Base-by-base conservation (phyloP, 2,329 filamentous ascomycete species). In the Monilinia polystroma region DNA sequence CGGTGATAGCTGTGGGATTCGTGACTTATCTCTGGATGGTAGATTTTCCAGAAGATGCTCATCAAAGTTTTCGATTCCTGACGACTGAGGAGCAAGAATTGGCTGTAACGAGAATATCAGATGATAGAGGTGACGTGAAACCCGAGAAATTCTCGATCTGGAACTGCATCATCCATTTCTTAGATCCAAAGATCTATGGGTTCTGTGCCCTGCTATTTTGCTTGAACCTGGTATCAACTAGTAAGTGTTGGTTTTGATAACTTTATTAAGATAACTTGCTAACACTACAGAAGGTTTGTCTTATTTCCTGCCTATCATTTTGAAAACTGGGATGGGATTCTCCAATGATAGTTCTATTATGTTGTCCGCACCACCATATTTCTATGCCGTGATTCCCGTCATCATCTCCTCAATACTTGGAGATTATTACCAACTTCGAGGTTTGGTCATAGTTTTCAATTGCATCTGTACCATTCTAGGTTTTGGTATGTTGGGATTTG, bases 271-370 rank as follows among this genome's bases (percentile, higher is more conserved):
- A 29, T n/a, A 7, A 38, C 32, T 8, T 12, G 23, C 64, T 66
- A 23, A 66, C 45, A 5, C 32, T 12, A 45, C 38, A 20, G 20
- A 51, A 66, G 87, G 90, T 0, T 82, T 96, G 6, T 89, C 90
- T 1, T 95, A 91, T 77, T 94, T 94, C 74, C 78, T 94, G 7
- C 91, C 92, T 12, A 87, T 93, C 74, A 91, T 96, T 72, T 84
- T 96, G 10, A 72, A 75, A 51, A 77, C 79, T 32, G 83, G 82
- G 14, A 83, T 88, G 81, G 82, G 83, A 11, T 88, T 85, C 76
- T 79, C 77, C 26, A 77, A 82, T 14, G 82, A 78, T 20, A 79
- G 78, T 64, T 76, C 84, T 0, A 85, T 87, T 69, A 83, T 84
- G 64, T 80, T 88, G 5, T 79, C 82, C 14, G 84, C 85, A 0